Evolutionary conservation across 2,329 filamentous ascomycete genomes (phyloP), one percentile per base, ranked within the genome.

Genomic region (Aspergillus chevalieri): DNA sequence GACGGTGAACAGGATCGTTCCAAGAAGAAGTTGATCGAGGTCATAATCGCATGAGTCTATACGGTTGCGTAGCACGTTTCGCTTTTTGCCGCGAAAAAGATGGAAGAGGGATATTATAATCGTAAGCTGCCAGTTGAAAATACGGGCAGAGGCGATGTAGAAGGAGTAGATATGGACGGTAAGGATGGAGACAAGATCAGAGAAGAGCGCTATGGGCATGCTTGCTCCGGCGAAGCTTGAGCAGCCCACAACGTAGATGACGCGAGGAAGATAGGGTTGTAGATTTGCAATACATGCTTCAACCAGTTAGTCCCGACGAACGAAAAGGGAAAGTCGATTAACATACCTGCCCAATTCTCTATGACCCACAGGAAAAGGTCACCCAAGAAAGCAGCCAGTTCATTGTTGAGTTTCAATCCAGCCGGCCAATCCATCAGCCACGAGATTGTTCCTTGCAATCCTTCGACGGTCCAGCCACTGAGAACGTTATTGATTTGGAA

Each of bases 41-140:
- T 97, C 93, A 72, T 98, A 98, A 72, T 97, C 93, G 76, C 93
- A 98, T 43, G 91, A 95, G 67, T 98, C 93, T 62, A 98, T 97
- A 71, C 93, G 90, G 65, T 96, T 95, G 53, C 94, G 87, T 19
- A 98, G 81, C 14, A 98, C 86, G 59, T 98, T 98, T 65, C 95
- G 87, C 70, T 98, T 98, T 75, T 96, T 97, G 51, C 93, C 94
- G 28, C 92, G 88, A 66, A 98, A 98, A 8, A 98, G 83, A 67
- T 98, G 94, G 70, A 98, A 98, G n/a, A 98, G 83, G 9, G 92
- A 97, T 57, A 92, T 85, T 56, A 98, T 86, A 54, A 98, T 97
- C 3, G 87, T 95, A 53, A 98, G 83, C 71, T 98, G 93, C 93
- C 93, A 98, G 72, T 97, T 90, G 70, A 92, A 98, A 62, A 98